These are phyloP conservation scores for Botrytis byssoidea DNA, from an alignment of 2,329 filamentous ascomycete genomes.

Conservation along the genomic window DNA sequence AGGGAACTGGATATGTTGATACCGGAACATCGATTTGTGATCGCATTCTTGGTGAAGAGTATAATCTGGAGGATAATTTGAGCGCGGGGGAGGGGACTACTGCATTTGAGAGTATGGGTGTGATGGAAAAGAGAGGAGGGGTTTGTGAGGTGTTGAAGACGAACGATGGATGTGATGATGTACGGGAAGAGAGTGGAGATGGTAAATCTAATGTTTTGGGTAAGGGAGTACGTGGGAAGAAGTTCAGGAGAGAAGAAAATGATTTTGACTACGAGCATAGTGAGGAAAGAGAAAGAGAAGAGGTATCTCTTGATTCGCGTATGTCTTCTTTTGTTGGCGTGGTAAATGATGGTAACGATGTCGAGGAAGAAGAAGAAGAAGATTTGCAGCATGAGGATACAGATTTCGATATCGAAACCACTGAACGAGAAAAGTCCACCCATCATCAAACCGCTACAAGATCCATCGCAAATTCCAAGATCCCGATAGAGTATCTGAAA, in stretches of 20 bases:
- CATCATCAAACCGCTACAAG: neutral
- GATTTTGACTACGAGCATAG: neutral
- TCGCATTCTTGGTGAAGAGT: neutral
- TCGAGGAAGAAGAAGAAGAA: neutral
- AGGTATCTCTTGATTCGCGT: neutral
- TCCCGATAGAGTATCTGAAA: neutral
- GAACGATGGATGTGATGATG: too few relatives aligned
- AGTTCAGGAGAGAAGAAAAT: neutral
- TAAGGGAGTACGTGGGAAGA: neutral
- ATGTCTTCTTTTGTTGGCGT: neutral
- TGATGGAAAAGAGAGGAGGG: too few relatives aligned
- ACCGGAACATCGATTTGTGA: neutral
- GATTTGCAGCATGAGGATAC: neutral
- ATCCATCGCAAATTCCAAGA: rapidly evolving
- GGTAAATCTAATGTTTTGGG: too few relatives aligned
- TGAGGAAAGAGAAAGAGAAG: neutral
- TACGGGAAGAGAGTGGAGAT: too few relatives aligned
- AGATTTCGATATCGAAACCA: neutral
- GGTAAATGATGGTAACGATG: neutral
- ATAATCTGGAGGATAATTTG: neutral
- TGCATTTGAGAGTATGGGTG: too few relatives aligned
- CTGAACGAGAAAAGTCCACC: too few relatives aligned
- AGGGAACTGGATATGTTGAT: neutral
- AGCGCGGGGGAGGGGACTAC: too few relatives aligned
- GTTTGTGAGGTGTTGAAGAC: too few relatives aligned